Evolutionary conservation across 257 asterid genomes (phyloP), one percentile per base, ranked within the genome.

Genomic region (Plantago major): DNA sequence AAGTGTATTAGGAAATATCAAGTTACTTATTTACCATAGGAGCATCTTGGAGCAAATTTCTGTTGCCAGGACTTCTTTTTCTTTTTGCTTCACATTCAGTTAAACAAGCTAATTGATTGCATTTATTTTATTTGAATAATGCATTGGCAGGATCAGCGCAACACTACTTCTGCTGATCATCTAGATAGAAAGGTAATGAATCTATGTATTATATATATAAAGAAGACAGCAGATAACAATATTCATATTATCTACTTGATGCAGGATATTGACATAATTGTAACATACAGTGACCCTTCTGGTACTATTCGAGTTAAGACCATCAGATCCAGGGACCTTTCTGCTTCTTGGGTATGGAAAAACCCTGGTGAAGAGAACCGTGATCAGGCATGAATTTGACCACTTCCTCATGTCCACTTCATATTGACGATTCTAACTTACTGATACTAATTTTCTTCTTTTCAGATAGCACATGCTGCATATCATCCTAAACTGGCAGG

Each of bases 311-410:
- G 67, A 76, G 81, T 82, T 67, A 74, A 76, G 67, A 82, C 75
- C 67, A 78, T 88, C 69, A 82, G 82, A 58, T 84, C 94, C 60
- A 80, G 73, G 73, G 82, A 86, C 76, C 79, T 91, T 33, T 88
- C 98, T 42, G 71, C 90, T 78, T 91, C 96, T 52, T 88, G 96
- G 98, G 80, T 82, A 52, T 91, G 98, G 98, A 78, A 76, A 80
- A 71, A 68, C 68, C 98, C 94, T 17, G 76, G 62, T 50, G 79
- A 73, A 69, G 78, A 65, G 67, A 72, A 71, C 58, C 62, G 37
- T 58, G 82, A 77, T 66, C 81, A 44, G 46, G 68, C 72, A 60
- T 71, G 71, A 67, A 78, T 71, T 67, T 77, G 68, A 40, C 66
- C 67, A 88, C 95, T 87, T 67, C 70, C 63, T 69, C 63, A 62